Percentiles rank a stretch among this genome's conserved stretches.
Evolutionary conservation across 2,329 filamentous ascomycete genomes (phyloP).

Genomic region (Ophiostoma montium): DNA sequence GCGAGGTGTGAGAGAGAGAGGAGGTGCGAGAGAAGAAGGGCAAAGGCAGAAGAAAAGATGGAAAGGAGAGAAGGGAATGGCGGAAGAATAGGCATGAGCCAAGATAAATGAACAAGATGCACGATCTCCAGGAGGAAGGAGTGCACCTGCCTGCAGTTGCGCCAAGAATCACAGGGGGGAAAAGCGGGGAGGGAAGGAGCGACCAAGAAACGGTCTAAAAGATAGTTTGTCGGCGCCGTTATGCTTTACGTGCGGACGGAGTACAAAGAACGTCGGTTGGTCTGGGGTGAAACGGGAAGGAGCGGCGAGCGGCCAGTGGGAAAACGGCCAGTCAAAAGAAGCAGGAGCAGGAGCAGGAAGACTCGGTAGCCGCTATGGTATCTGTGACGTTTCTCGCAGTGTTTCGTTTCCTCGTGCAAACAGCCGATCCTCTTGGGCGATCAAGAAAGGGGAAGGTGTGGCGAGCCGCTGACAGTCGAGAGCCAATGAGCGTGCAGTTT

Average conservation of each 20-base stretch:
- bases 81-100: not conserved
- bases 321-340: not conserved
- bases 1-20: not conserved
- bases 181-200: conserved; percentile 6
- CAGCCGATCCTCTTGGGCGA: not conserved
- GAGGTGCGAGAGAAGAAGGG: not conserved
- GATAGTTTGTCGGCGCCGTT: not conserved
- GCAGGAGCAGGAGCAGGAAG: not conserved
- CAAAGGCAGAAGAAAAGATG: not conserved
- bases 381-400: no score
- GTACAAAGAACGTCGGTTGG: no score
- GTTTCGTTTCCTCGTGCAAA: no score
- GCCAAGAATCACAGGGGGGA: conserved; percentile 2
- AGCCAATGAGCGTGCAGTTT: no score
- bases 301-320: not conserved
- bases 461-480: no score
- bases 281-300: not conserved
- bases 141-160: not conserved
- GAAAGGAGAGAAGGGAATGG: not conserved
- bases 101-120: not conserved
- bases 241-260: not conserved
- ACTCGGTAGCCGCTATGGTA: not conserved
- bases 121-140: not conserved
- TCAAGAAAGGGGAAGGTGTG: not conserved
- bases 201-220: not conserved